phyloP scores from a whole-genome alignment of 345 rosid species.

The Viola odorata region DNA sequence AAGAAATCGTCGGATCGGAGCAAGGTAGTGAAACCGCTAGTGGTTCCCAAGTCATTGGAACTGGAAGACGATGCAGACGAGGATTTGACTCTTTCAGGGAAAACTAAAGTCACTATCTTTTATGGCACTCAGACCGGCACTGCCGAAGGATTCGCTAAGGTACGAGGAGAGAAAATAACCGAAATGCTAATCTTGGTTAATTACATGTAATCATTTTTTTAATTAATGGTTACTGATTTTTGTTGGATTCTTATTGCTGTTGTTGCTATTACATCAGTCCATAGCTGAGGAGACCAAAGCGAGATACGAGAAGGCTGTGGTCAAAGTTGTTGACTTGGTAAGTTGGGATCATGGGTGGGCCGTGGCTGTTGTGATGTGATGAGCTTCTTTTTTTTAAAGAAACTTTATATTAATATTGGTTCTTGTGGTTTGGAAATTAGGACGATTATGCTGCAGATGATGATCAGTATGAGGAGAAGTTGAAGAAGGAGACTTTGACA shows the following conservation, averaged over 20 bases:
- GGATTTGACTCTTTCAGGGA: constrained; percentile 29
- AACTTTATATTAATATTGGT: neutral
- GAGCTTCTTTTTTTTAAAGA: too few species aligned
- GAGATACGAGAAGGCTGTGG: constrained; percentile 25
- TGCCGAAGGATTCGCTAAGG: constrained; percentile 98
- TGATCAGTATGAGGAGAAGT: constrained; percentile 80
- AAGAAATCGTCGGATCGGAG: constrained; percentile 50
- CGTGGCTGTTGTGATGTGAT: too few species aligned
- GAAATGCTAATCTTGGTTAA: too few species aligned
- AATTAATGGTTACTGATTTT: neutral
- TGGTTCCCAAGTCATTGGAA: constrained; percentile 39
- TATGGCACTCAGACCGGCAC: constrained; percentile 97
- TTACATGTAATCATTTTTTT: neutral
- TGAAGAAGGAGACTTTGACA: constrained; percentile 73
- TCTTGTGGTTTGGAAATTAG: constrained; percentile 25
- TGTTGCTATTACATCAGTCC: constrained; percentile 13
- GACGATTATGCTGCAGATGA: constrained; percentile 94
- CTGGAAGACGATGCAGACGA: constrained; percentile 28
- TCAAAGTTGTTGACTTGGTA: constrained; percentile 32
- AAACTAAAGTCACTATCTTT: constrained; percentile 67
- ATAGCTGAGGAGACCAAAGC: constrained; percentile 32
- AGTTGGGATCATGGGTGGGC: neutral
- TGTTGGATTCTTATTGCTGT: neutral
- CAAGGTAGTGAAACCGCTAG: constrained; percentile 41
- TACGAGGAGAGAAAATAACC: constrained; percentile 5